A percentile compares a stretch with the other conserved stretches of the same genome.
These are phyloP conservation scores for Yarrowia divulgata DNA, from an alignment of 805 yeast species.

Conservation along the genomic window DNA sequence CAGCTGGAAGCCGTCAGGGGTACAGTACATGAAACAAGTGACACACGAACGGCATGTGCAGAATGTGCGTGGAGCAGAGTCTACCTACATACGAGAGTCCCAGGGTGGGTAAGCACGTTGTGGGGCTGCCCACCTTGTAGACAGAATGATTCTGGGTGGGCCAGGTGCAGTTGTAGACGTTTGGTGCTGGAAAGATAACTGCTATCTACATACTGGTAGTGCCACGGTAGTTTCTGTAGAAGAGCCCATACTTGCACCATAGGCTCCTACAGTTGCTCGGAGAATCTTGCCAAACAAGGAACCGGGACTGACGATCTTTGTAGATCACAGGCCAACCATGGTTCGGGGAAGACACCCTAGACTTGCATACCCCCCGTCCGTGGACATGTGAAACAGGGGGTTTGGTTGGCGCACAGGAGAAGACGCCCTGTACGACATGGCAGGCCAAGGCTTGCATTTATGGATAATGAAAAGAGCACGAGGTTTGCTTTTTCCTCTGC, in stretches of 20 bases:
- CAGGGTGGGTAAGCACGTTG: not conserved
- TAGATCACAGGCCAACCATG: constrained; percentile 1
- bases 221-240: too few species aligned
- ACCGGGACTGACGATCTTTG: constrained; percentile 12
- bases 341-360: not conserved
- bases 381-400: constrained; percentile 36
- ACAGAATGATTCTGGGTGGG: not conserved
- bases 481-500: constrained; percentile 24
- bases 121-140: too few species aligned
- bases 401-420: constrained; percentile 22
- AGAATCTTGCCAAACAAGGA: constrained; percentile 7
- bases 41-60: constrained; percentile 5
- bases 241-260: not conserved
- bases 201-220: too few species aligned
- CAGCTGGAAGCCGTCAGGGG: constrained; percentile 14
- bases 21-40: constrained; percentile 34
- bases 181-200: too few species aligned
- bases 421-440: not conserved
- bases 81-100: constrained; percentile 11
- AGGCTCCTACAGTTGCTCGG: constrained; percentile 16
- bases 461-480: not conserved
- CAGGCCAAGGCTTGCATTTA: constrained; percentile 7
- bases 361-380: not conserved
- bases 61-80: not conserved
- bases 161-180: not conserved